Percentiles rank a stretch among this genome's conserved stretches.
Conservation (phyloP, 2,329 filamentous ascomycete species). For the Ascochyta viciae-villosae region DNA sequence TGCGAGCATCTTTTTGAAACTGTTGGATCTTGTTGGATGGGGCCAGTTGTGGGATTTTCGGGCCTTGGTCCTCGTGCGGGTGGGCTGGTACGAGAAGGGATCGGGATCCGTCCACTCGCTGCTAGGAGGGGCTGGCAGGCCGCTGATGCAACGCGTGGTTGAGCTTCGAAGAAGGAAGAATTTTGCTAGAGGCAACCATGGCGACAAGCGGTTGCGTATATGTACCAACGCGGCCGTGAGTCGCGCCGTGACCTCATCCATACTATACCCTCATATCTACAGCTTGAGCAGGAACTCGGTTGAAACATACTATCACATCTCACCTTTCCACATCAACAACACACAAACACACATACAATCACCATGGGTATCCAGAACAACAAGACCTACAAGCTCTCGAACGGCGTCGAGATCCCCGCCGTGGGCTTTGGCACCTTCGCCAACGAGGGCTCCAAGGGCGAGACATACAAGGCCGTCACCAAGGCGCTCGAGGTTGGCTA, state of each 20-base stretch:
- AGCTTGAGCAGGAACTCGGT: constrained; percentile 17
- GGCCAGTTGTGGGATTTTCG: constrained; percentile 30
- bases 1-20: constrained; percentile 32
- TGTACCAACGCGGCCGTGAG: constrained; percentile 19
- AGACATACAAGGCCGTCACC: constrained; percentile 63
- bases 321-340: background rate
- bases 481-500: constrained; percentile 67
- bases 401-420: constrained; percentile 69
- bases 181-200: constrained; percentile 23
- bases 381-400: constrained; percentile 61
- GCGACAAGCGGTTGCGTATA: constrained; percentile 20
- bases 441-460: constrained; percentile 68
- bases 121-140: constrained; percentile 13
- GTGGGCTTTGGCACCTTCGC: constrained; percentile 78
- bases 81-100: constrained; percentile 28
- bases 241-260: constrained; percentile 12
- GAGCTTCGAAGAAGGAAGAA: constrained; percentile 23
- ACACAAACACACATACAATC: constrained; percentile 10
- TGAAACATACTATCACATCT: background rate
- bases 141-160: constrained; percentile 19
- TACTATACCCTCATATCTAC: constrained; percentile 8
- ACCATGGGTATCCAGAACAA: constrained; percentile 42
- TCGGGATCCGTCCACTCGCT: constrained; percentile 27
- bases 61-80: constrained; percentile 12
- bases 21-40: constrained; percentile 38